phyloP scores from a whole-genome alignment of 2,329 filamentous ascomycete species.

The Fonsecaea monophora region DNA sequence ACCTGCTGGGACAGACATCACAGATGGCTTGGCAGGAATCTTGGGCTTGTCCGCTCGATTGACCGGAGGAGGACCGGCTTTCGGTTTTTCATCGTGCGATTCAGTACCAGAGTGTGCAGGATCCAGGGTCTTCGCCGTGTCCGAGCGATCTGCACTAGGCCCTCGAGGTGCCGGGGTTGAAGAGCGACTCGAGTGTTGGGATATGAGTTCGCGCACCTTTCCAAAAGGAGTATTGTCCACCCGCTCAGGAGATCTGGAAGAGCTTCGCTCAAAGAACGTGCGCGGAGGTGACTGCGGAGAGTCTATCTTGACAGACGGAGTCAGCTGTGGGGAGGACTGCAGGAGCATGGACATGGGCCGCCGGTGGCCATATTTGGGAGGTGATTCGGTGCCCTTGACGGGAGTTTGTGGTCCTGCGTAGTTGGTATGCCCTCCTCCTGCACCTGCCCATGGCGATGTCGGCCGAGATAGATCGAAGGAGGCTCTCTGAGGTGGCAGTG shows the following conservation, averaged over 20 bases:
- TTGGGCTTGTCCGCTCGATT: conserved; percentile 82
- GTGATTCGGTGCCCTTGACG: conserved; percentile 51
- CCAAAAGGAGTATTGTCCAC: conserved; percentile 34
- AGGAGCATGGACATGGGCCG: conserved; percentile 55
- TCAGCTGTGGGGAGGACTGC: conserved; percentile 50
- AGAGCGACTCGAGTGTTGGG: conserved; percentile 38
- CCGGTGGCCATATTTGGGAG: conserved; percentile 66
- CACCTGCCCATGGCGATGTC: conserved; percentile 47
- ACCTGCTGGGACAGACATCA: conserved; percentile 39
- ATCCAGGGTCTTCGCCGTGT: background rate
- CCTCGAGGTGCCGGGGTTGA: conserved; percentile 37
- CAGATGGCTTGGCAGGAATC: conserved; percentile 58
- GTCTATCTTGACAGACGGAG: conserved; percentile 52
- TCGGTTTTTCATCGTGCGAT: conserved; percentile 18
- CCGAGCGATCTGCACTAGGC: conserved; percentile 23
- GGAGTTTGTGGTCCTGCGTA: conserved; percentile 39
- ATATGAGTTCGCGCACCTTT: conserved; percentile 37
- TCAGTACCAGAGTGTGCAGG: conserved; percentile 5
- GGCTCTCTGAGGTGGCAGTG: conserved; percentile 45
- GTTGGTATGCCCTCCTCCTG: conserved; percentile 39
- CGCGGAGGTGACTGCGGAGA: conserved; percentile 53
- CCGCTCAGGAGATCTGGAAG: conserved; percentile 39
- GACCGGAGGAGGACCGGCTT: conserved; percentile 66
- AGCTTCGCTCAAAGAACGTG: conserved; percentile 39
- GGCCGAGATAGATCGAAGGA: conserved; percentile 54